These are phyloP conservation scores for Teratosphaeria destructans DNA, from an alignment of 2,329 filamentous ascomycete genomes.

Conservation along the genomic window DNA sequence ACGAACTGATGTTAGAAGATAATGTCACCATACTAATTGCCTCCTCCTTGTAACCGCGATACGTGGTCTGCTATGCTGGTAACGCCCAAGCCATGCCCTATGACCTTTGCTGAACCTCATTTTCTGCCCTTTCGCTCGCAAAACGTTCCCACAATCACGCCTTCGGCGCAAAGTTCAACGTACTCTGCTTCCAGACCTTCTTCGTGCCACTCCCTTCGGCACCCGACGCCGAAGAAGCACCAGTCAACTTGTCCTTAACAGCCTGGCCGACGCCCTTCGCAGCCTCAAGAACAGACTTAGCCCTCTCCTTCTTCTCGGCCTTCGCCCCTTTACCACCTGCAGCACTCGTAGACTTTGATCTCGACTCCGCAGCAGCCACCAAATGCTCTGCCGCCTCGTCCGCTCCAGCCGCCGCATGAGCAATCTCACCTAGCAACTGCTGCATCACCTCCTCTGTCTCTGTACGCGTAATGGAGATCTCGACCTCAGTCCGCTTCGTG, in stretches of 20 bases:
- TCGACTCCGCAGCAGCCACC: neutral
- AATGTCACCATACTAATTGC: too few relatives aligned
- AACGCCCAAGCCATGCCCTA: too few relatives aligned
- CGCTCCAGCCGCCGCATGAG: neutral
- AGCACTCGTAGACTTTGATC: neutral
- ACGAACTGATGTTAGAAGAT: too few relatives aligned
- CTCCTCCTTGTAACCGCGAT: too few relatives aligned
- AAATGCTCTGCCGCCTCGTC: neutral
- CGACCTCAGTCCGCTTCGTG: slow-evolving; percentile 5
- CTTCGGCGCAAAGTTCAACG: slow-evolving; percentile 9
- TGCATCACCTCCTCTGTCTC: neutral
- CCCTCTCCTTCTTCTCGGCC: slow-evolving; percentile 2
- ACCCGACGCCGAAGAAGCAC: neutral
- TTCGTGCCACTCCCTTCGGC: neutral
- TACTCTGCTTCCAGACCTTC: slow-evolving; percentile 13
- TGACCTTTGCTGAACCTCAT: too few relatives aligned
- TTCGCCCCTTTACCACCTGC: neutral
- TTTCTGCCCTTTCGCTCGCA: too few relatives aligned
- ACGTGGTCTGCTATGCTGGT: too few relatives aligned
- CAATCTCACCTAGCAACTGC: neutral
- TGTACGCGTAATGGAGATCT: neutral
- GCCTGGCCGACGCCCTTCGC: slow-evolving; percentile 10
- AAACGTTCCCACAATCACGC: neutral
- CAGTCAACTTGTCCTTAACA: slow-evolving; percentile 7
- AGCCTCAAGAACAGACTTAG: slow-evolving; percentile 4